Percentiles rank a stretch among this genome's conserved stretches.
Evolutionary conservation across 2,329 filamentous ascomycete genomes (phyloP).

Genomic region (Xylariales sp.): DNA sequence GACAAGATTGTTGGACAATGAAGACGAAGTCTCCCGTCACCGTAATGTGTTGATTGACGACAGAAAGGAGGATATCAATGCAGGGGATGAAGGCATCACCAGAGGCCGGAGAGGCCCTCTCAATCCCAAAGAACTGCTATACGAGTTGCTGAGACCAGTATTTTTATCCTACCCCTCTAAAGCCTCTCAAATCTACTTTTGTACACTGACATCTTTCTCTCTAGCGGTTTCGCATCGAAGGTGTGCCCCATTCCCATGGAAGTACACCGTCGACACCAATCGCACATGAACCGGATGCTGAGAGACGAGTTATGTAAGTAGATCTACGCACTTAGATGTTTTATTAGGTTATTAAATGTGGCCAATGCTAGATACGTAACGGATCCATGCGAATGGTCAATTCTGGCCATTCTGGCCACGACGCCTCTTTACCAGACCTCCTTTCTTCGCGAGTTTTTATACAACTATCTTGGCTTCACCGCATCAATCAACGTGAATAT

Average conservation of each 20-base stretch:
- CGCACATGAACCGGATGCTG: neutral
- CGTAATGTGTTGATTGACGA: neutral
- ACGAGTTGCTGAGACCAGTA: neutral
- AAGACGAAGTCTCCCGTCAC: too few species aligned
- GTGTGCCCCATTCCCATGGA: neutral
- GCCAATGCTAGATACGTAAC: neutral
- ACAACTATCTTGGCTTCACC: neutral
- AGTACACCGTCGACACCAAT: neutral
- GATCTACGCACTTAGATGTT: too few species aligned
- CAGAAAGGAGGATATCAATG: neutral
- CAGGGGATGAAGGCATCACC: neutral
- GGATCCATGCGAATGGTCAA: neutral
- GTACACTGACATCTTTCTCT: neutral
- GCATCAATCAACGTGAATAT: neutral
- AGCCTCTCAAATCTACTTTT: neutral
- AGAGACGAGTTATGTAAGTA: neutral
- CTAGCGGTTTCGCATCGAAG: neutral
- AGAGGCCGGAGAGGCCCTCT: neutral
- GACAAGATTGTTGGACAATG: fast-evolving
- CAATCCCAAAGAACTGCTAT: neutral
- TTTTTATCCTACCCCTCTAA: too few species aligned
- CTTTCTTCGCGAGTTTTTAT: neutral
- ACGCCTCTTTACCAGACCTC: neutral
- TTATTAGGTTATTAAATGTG: neutral
- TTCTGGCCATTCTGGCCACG: neutral